Conservation (phyloP, 768 basidiomycete species). For the Trametopsis cervina region DNA sequence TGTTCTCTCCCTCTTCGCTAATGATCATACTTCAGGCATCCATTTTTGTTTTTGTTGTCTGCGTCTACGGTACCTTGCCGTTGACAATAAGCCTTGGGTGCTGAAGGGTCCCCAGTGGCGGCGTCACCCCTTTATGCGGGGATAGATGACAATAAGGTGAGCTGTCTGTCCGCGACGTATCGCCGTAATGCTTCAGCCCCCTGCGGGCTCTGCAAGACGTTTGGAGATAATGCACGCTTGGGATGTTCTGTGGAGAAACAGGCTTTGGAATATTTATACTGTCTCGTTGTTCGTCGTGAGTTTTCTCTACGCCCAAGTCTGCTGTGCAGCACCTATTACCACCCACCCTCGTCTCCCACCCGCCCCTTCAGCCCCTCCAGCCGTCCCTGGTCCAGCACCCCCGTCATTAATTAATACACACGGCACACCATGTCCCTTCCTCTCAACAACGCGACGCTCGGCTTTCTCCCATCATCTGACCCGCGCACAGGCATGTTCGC, state of each 20-base stretch:
- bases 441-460: not conserved
- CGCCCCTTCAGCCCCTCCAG: not conserved
- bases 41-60: not conserved
- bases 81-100: too few relatives aligned
- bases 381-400: not conserved
- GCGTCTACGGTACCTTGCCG: not conserved
- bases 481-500: constrained; percentile 10
- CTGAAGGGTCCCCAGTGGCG: too few relatives aligned
- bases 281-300: not conserved
- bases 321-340: not conserved
- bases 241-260: too few relatives aligned
- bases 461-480: not conserved
- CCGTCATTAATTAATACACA: not conserved
- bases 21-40: not conserved
- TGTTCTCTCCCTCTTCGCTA: not conserved
- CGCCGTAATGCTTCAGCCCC: too few relatives aligned
- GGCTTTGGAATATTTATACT: not conserved
- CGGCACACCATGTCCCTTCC: not conserved
- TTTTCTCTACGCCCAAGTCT: not conserved
- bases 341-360: not conserved
- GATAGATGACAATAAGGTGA: too few relatives aligned
- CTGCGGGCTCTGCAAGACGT: too few relatives aligned
- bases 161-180: too few relatives aligned
- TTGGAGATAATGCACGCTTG: too few relatives aligned
- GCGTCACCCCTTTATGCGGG: too few relatives aligned